phyloP scores from a whole-genome alignment of 257 asterid genomes.

The Solanum bukasovii region DNA sequence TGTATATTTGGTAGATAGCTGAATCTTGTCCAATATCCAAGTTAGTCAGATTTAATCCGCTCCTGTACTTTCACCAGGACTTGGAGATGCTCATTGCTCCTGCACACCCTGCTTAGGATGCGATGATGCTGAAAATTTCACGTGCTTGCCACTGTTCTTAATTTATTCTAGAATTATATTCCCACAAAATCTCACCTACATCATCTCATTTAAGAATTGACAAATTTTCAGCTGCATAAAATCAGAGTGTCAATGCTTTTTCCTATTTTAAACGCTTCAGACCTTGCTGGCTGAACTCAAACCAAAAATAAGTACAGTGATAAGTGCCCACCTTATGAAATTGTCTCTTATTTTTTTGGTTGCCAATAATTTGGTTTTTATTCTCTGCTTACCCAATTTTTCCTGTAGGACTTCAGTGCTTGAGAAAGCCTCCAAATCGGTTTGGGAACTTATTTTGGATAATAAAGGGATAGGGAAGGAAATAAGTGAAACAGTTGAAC shows the following conservation, averaged over 20 bases:
- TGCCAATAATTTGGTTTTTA: neutral
- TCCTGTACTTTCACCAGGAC: neutral
- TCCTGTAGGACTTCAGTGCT: slow-evolving; percentile 72
- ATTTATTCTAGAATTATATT: neutral
- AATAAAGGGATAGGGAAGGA: slow-evolving; percentile 83
- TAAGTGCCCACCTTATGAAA: neutral
- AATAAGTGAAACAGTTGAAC: slow-evolving; percentile 73
- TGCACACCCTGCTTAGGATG: neutral
- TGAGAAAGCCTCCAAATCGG: slow-evolving; percentile 92
- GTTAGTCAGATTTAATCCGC: neutral
- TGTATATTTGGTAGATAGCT: neutral
- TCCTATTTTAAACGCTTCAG: neutral
- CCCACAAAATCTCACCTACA: neutral
- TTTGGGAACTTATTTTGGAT: slow-evolving; percentile 91
- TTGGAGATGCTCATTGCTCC: neutral
- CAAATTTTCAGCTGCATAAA: neutral
- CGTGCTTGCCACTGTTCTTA: neutral
- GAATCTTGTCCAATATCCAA: neutral
- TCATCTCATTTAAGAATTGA: neutral
- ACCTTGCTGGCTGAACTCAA: neutral
- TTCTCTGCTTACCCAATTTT: neutral
- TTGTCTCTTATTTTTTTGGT: neutral
- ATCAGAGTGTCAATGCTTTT: neutral
- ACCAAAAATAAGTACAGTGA: neutral
- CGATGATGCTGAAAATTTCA: neutral